Conservation (phyloP, 306 rosid genomes). For the Parietaria judaica region DNA sequence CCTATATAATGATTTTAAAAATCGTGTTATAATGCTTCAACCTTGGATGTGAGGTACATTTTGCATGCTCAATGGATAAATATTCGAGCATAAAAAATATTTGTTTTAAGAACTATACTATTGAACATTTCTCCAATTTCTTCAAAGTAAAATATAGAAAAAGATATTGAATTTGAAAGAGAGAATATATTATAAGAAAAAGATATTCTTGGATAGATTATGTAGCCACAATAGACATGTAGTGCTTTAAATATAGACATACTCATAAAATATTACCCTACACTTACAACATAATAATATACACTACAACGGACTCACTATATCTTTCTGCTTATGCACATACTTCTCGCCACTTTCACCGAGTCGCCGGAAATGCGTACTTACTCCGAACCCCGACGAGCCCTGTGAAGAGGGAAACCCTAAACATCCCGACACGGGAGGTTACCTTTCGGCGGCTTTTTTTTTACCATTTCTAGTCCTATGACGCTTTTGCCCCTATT, state of each 20-base stretch:
- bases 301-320: slow-evolving; percentile 32
- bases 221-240: neutral
- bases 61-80: too few species aligned
- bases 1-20: too few species aligned
- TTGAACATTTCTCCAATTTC: too few species aligned
- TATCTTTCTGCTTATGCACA: slow-evolving; percentile 41
- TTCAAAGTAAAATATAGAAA: too few species aligned
- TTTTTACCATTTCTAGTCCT: neutral
- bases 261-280: slow-evolving; percentile 18
- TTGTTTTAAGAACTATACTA: too few species aligned
- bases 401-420: slow-evolving; percentile 19
- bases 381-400: slow-evolving; percentile 20
- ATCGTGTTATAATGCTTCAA: too few species aligned
- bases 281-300: slow-evolving; percentile 31
- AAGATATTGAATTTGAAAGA: too few species aligned
- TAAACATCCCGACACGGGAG: slow-evolving; percentile 16
- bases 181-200: neutral
- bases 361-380: slow-evolving; percentile 34
- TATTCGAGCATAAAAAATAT: too few species aligned
- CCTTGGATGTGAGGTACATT: too few species aligned
- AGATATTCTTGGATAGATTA: neutral
- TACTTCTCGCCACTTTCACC: slow-evolving; percentile 29
- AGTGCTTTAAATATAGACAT: slow-evolving; percentile 24
- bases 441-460: slow-evolving; percentile 12
- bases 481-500: slow-evolving; percentile 40